These are phyloP conservation scores for Monosporozyma solicola DNA, from an alignment of 805 yeast genomes.

Conservation along the genomic window DNA sequence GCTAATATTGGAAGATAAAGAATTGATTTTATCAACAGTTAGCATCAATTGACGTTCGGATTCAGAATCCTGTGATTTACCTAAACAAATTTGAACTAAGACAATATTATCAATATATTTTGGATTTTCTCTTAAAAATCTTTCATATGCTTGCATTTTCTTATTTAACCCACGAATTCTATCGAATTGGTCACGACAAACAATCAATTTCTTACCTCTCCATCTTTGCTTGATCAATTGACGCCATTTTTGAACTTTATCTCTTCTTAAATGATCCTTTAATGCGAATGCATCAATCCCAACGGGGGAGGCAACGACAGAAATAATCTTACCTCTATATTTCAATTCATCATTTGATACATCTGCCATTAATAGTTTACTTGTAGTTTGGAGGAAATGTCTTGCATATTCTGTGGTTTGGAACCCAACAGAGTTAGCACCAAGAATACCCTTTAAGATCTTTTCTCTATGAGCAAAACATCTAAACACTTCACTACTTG, in stretches of 20 bases:
- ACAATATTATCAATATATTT: slow-evolving; percentile 59
- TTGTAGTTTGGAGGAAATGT: slow-evolving; percentile 87
- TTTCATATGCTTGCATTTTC: slow-evolving; percentile 79
- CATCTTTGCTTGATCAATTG: slow-evolving; percentile 67
- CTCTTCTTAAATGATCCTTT: slow-evolving; percentile 36
- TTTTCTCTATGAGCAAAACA: slow-evolving; percentile 82
- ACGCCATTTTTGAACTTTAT: slow-evolving; percentile 57
- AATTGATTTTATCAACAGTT: slow-evolving; percentile 79
- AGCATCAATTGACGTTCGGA: slow-evolving; percentile 65
- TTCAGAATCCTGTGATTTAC: slow-evolving; percentile 47
- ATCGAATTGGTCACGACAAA: slow-evolving; percentile 84
- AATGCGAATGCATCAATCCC: slow-evolving; percentile 69
- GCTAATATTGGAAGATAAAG: slow-evolving; percentile 64
- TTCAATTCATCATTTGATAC: slow-evolving; percentile 49
- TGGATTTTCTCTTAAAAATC: slow-evolving; percentile 64
- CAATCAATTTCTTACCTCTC: slow-evolving; percentile 59
- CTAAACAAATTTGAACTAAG: slow-evolving; percentile 72
- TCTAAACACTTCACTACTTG: slow-evolving; percentile 89
- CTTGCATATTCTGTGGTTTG: slow-evolving; percentile 91
- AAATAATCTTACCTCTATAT: slow-evolving; percentile 48
- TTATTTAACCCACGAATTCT: slow-evolving; percentile 81
- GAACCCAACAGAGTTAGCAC: slow-evolving; percentile 80
- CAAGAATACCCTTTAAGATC: slow-evolving; percentile 73
- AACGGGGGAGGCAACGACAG: slow-evolving; percentile 55
- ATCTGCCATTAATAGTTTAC: slow-evolving; percentile 75